Evolutionary conservation across 768 basidiomycete species (phyloP).

Genomic region (Rhodotorula kratochvilovae): DNA sequence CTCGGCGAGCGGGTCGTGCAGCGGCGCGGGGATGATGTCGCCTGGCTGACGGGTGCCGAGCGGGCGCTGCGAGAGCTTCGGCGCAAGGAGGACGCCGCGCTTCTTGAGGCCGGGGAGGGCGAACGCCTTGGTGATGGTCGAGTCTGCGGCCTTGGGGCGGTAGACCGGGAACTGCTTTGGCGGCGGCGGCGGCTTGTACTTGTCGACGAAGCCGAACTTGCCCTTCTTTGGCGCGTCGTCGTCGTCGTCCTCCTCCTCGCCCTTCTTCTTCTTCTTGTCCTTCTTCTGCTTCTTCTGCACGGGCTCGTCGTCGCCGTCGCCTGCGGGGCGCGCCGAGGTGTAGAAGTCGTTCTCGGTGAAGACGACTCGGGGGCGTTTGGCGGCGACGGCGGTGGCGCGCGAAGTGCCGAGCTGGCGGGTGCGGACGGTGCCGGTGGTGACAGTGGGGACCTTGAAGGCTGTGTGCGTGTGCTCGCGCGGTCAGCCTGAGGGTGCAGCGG

Average conservation of each 20-base stretch:
- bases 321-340: constrained; percentile 46
- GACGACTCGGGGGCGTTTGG: constrained; percentile 33
- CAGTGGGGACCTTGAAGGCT: constrained; percentile 47
- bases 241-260: constrained; percentile 26
- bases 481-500: constrained; percentile 6
- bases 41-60: constrained; percentile 79
- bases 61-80: constrained; percentile 46
- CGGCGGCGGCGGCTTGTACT: constrained; percentile 41
- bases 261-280: constrained; percentile 57
- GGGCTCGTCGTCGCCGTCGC: constrained; percentile 52
- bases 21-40: constrained; percentile 76
- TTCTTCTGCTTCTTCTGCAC: constrained; percentile 61
- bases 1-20: constrained; percentile 97
- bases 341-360: constrained; percentile 42
- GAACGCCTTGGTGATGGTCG: constrained; percentile 59
- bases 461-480: background rate
- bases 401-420: constrained; percentile 34
- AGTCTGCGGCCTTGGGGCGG: constrained; percentile 70
- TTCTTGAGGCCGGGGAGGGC: constrained; percentile 63
- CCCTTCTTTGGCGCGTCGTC: constrained; percentile 45
- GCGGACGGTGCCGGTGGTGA: constrained; percentile 12
- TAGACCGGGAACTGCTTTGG: constrained; percentile 58
- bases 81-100: constrained; percentile 29
- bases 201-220: constrained; percentile 45
- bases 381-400: constrained; percentile 3